Evolutionary conservation across 768 basidiomycete species (phyloP).

Genomic region (Xanthoconium stramineum): DNA sequence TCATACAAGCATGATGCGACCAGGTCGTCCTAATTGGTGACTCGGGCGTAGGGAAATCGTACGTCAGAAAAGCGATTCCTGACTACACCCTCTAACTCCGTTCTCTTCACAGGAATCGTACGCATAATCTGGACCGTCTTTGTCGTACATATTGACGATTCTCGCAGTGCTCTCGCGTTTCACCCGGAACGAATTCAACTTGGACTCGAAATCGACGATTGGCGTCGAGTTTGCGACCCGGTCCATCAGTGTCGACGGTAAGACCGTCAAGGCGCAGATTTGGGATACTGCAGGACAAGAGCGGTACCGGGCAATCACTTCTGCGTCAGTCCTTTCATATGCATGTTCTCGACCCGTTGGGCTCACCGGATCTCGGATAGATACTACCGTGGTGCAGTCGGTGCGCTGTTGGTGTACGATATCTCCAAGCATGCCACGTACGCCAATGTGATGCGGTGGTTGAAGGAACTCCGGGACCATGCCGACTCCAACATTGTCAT

Average conservation of each 20-base stretch:
- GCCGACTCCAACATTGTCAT: conserved; percentile 92
- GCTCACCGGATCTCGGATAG: conserved; percentile 37
- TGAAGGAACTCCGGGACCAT: conserved; percentile 96
- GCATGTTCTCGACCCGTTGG: background rate
- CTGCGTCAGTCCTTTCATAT: conserved; percentile 58
- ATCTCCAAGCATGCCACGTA: conserved; percentile 94
- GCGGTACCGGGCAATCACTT: conserved; percentile 96
- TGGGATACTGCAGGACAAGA: conserved; percentile 99
- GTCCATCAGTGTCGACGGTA: conserved; percentile 91
- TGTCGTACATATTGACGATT: conserved; percentile 1
- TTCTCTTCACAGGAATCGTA: conserved; percentile 33
- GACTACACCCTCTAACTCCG: background rate
- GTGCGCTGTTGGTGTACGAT: conserved; percentile 90
- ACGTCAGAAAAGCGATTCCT: conserved; percentile 38
- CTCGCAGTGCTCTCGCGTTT: conserved; percentile 93
- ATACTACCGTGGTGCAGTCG: conserved; percentile 96
- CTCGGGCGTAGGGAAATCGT: conserved; percentile 99
- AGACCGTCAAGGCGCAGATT: conserved; percentile 97
- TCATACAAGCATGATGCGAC: background rate
- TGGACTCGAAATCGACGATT: conserved; percentile 98
- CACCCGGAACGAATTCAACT: conserved; percentile 99
- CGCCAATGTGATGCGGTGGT: conserved; percentile 90
- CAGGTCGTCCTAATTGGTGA: conserved; percentile 99
- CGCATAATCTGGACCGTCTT: conserved; percentile 2
- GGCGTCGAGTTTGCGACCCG: conserved; percentile 99